These are phyloP conservation scores for Hondaea fermentalgiana DNA, from an alignment of 108 stramenopile genomes.

Conservation along the genomic window DNA sequence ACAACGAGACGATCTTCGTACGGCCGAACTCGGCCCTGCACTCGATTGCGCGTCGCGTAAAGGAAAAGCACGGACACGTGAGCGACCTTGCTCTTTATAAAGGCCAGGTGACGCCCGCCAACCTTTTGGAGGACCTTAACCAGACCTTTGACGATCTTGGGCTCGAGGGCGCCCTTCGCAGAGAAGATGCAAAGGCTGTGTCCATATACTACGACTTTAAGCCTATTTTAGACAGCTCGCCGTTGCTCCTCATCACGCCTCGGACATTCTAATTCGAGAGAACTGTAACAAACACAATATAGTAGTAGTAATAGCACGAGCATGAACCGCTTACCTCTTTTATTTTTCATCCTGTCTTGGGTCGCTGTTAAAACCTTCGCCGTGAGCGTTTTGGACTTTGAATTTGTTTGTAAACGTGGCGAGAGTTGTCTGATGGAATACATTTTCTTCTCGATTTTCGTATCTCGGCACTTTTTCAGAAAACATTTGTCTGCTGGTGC, in stretches of 20 bases:
- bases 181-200: not conserved
- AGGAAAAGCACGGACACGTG: not conserved
- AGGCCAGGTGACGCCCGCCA: not conserved
- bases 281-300: no score
- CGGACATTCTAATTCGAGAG: not conserved
- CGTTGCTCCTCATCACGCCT: not conserved
- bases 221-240: not conserved
- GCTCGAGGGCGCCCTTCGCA: not conserved
- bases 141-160: not conserved
- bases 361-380: no score
- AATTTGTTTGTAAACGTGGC: no score
- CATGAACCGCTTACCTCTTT: no score
- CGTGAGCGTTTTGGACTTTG: no score
- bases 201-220: not conserved
- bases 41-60: not conserved
- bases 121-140: not conserved
- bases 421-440: no score
- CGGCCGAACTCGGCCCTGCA: not conserved
- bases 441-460: no score
- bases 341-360: no score
- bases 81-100: not conserved
- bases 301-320: no score
- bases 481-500: no score
- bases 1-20: not conserved
- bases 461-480: no score